Conservation (phyloP, 331 rosid species). For the Prunus yedoensis region DNA sequence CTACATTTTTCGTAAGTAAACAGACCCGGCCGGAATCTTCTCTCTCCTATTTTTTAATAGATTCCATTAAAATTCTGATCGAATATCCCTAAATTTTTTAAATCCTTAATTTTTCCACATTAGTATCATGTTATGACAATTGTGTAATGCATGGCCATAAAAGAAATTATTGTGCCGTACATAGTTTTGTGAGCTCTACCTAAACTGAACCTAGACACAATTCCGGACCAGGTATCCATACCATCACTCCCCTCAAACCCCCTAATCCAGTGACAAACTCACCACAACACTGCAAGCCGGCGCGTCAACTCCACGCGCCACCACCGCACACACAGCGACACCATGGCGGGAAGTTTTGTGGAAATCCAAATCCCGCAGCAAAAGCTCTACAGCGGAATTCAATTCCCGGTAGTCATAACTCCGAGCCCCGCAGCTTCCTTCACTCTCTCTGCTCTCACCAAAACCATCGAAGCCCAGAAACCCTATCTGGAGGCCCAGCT, state of each 20-base stretch:
- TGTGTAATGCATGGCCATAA: no score
- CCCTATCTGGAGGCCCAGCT: conserved; percentile 47
- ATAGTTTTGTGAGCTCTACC: no score
- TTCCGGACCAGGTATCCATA: neutral
- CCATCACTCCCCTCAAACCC: neutral
- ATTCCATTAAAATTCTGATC: no score
- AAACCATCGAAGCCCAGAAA: conserved; percentile 47
- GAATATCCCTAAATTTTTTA: no score
- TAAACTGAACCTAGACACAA: conserved; percentile 1
- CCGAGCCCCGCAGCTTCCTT: conserved; percentile 24
- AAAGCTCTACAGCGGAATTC: conserved; percentile 47
- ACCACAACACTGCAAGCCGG: neutral
- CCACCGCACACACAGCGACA: neutral
- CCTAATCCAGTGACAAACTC: neutral
- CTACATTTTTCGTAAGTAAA: no score
- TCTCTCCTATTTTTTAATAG: no score
- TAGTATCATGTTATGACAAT: no score
- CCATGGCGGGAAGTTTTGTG: conserved; percentile 33
- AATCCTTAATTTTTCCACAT: no score
- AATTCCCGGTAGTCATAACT: conserved; percentile 47
- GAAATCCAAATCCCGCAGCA: conserved; percentile 57
- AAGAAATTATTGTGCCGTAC: no score
- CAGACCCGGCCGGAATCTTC: no score
- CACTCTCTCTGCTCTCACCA: conserved; percentile 29
- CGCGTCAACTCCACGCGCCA: conserved; percentile 2